Evolutionary conservation across 768 basidiomycete genomes (phyloP).

Genomic region (Xanthoconium stramineum): DNA sequence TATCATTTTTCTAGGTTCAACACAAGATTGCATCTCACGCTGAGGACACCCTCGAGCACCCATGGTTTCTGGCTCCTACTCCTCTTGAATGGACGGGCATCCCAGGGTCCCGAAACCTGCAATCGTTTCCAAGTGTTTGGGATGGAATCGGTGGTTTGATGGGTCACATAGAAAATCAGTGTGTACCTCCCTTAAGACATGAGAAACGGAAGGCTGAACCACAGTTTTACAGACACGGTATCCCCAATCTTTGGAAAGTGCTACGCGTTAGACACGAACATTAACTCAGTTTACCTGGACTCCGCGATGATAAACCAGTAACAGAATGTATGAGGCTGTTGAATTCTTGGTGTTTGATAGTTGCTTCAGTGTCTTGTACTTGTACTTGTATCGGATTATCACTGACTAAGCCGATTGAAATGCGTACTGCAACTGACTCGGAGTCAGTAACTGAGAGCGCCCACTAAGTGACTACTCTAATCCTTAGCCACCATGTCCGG

Average conservation of each 20-base stretch:
- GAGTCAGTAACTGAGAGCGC: not conserved
- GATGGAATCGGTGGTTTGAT: conserved; percentile 11
- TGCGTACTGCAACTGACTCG: not conserved
- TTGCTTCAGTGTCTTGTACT: not conserved
- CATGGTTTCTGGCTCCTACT: conserved; percentile 7
- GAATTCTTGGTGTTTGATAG: not conserved
- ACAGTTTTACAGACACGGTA: conserved; percentile 14
- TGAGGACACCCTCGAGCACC: not conserved
- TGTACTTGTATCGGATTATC: not conserved
- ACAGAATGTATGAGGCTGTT: not conserved
- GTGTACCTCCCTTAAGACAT: conserved; percentile 1
- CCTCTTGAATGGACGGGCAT: not conserved
- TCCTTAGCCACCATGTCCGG: conserved; percentile 56
- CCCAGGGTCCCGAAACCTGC: not conserved
- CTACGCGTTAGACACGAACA: conserved; percentile 19
- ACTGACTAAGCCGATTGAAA: conserved; percentile 20
- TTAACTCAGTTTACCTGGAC: conserved; percentile 17
- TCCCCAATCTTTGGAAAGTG: conserved; percentile 16
- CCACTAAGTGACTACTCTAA: not conserved
- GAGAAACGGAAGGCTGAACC: not conserved
- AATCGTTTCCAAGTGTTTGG: conserved; percentile 3
- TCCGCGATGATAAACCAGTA: conserved; percentile 3
- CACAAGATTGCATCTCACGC: conserved; percentile 17
- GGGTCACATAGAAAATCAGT: conserved; percentile 20
- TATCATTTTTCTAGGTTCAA: conserved; percentile 14